Evolutionary conservation across 306 rosid genomes (phyloP), one percentile per base, ranked within the genome.

Genomic region (Rubus parviflorus): DNA sequence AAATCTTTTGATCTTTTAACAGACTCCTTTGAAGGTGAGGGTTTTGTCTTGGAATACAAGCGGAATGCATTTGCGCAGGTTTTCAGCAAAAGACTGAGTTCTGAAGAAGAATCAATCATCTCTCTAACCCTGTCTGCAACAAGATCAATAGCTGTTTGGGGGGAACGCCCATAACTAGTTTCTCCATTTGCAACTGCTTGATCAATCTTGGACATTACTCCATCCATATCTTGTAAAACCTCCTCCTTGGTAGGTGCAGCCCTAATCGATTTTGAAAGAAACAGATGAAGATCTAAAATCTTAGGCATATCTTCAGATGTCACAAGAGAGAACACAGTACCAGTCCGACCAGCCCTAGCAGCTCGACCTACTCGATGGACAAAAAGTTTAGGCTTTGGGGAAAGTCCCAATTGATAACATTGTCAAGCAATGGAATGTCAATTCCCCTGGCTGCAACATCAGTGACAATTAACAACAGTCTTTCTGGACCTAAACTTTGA

Each of bases 341-440:
- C 98, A 67, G 90, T 92, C 13, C 97, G 88, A 80, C 97, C 98
- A 14, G 97, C 97, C 82, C 98, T 94, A 58, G 97, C 98, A 68
- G 84, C 98, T 83, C 97, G 90, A 70, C 98, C 97, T 48, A 95
- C 98, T 54, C 97, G 91, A 83, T 95, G 98, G 74, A 92, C 89
- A 51, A 92, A 95, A 73, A 95, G 86, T 86, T 95, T 95, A 72
- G 97, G 98, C 84, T 86, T 90, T 9, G 97, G 89, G 30, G 97
- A 4, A 95, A 95, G 87, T 95, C 98, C 98, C 97, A 92, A 75
- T 95, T 92, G 83, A 95, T 83, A 79, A 95, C 97, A 84, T 95
- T 92, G 87, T 95, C 98, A 85, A 95, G 95, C 68, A 95, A 86
- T 6, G 97, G 98, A 83, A 95, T 95, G 75, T 95, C 98, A 81